Evolutionary conservation across 495 filamentous ascomycete genomes (phyloP), one percentile per base, ranked within the genome.

Genomic region (Xylaria cubensis): DNA sequence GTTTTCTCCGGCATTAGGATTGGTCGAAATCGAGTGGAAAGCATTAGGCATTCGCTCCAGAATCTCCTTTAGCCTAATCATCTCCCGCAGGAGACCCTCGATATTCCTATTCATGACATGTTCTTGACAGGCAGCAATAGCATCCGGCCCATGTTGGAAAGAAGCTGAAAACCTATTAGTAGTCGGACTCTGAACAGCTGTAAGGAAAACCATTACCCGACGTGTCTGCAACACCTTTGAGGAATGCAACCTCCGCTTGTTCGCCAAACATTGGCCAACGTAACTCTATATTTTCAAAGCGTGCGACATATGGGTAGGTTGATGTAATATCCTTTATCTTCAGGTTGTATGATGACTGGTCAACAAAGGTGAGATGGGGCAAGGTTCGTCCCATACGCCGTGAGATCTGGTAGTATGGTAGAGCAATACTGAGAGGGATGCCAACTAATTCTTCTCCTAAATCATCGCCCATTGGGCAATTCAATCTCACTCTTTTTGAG

Each of bases 211-310:
- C 39, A 67, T 10, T 71, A 80, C 78, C 80, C 58, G 82, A 82
- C 29, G 82, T 84, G 5, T 83, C 81, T 6, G 82, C 82, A 41
- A 80, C 82, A 17, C 81, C 82, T 62, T 82, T 84, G 2, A 80
- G 78, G 69, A 88, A 88, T 34, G 84, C 84, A 7, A 84, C 79
- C 70, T 87, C 84, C 1, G 83, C 82, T 26, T 83, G 77, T 77
- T 87, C 84, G 55, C 84, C 81, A 65, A 87, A 87, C 44, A 86
- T 76, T 9, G 84, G 82, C 85, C 85, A 87, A n/a, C 84, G 79
- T 55, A 86, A 79, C 42, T 86, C 85, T 80, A 84, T 87, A 67
- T 87, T 86, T 59, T 86, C 84, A 51, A 83, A 83, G 13, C 84
- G 74, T 5, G 80, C 83, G 13, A 85, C 70, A 55, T 87, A 87